Conservation (phyloP, 805 yeast species). For the Starmerella vitae region DNA sequence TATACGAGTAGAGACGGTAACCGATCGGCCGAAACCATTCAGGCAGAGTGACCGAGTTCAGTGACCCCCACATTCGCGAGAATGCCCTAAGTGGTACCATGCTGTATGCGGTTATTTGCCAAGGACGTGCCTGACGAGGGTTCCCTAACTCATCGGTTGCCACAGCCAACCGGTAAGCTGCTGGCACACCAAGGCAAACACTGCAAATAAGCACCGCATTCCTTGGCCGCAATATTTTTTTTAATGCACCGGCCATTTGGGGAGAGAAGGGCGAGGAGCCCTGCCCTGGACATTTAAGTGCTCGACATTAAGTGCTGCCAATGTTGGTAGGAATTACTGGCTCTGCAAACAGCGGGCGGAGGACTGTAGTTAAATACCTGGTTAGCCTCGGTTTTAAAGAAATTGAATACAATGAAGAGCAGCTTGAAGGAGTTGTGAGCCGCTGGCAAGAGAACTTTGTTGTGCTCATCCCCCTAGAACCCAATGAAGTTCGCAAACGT, state of each 20-base stretch:
- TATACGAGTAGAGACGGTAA: slow-evolving; percentile 55
- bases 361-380: slow-evolving; percentile 48
- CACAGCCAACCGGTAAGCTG: slow-evolving; percentile 2
- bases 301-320: too few species aligned
- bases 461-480: slow-evolving; percentile 32
- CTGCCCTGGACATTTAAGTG: too few species aligned
- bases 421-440: slow-evolving; percentile 48
- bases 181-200: slow-evolving; percentile 6
- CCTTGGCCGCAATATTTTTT: too few species aligned
- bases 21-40: slow-evolving; percentile 78
- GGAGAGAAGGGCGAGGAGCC: too few species aligned
- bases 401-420: slow-evolving; percentile 27
- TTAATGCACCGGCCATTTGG: too few species aligned
- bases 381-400: slow-evolving; percentile 39
- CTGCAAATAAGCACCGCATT: too few species aligned
- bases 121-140: slow-evolving; percentile 49
- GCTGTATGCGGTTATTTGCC: slow-evolving; percentile 82
- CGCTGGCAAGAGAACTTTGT: slow-evolving; percentile 57
- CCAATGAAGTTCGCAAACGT: slow-evolving; percentile 33
- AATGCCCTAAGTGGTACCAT: slow-evolving; percentile 82
- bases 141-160: slow-evolving; percentile 14
- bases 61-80: slow-evolving; percentile 88
- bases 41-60: slow-evolving; percentile 73
- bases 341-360: slow-evolving; percentile 50
- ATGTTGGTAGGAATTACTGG: slow-evolving; percentile 75